These are phyloP conservation scores for Penicillium verhagenii DNA, from an alignment of 495 filamentous ascomycete species.

Conservation along the genomic window DNA sequence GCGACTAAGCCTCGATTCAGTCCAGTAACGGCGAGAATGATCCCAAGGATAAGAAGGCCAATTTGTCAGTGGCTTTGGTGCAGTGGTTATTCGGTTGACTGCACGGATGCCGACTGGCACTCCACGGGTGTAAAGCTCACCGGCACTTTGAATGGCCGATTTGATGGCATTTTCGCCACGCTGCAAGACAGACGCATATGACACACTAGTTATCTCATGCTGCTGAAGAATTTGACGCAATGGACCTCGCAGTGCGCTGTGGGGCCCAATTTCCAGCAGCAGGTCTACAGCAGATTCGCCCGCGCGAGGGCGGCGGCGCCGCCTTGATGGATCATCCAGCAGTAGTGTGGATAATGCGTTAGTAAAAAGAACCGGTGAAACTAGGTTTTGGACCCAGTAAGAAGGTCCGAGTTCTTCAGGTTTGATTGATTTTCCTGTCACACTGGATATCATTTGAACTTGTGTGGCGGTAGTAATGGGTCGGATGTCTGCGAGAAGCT, in stretches of 20 bases:
- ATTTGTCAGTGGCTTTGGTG: slow-evolving; percentile 15
- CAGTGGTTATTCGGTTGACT: slow-evolving; percentile 14
- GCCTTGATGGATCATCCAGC: not conserved
- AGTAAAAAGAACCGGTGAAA: slow-evolving; percentile 34
- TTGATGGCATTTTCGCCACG: slow-evolving; percentile 15
- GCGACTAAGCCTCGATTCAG: slow-evolving; percentile 1
- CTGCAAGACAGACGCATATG: slow-evolving; percentile 21
- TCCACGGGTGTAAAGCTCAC: slow-evolving; percentile 24
- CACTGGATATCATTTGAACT: not conserved
- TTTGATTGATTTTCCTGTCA: not conserved
- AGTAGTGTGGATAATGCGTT: slow-evolving; percentile 19
- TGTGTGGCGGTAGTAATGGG: not conserved
- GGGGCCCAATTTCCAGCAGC: slow-evolving; percentile 53
- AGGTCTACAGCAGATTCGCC: slow-evolving; percentile 6
- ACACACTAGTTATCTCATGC: not conserved
- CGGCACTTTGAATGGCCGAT: slow-evolving; percentile 21
- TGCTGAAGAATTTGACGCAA: slow-evolving; percentile 29
- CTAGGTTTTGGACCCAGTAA: slow-evolving; percentile 43
- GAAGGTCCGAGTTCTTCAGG: not conserved
- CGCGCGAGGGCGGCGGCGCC: not conserved
- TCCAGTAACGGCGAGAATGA: slow-evolving; percentile 19
- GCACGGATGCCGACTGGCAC: slow-evolving; percentile 13
- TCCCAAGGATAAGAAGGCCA: slow-evolving; percentile 43
- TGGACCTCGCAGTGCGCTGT: slow-evolving; percentile 37
- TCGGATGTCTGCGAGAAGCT: not conserved